Conservation (phyloP, 805 yeast species). For the Saccharomycopsis fermentans region DNA sequence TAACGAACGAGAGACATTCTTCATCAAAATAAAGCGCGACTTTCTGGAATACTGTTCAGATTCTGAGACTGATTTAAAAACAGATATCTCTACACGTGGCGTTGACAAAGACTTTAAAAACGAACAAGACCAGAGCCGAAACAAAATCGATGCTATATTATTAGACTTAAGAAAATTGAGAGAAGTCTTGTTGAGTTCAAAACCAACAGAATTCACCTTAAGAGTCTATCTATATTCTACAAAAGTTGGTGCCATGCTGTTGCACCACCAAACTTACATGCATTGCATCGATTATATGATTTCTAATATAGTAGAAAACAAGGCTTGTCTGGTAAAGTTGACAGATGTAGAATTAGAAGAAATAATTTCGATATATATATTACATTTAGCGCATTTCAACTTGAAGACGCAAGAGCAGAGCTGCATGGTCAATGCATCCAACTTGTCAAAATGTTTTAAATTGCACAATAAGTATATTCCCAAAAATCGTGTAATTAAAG, state of each 20-base stretch:
- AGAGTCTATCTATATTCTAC: conserved; percentile 42
- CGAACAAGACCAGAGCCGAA: not conserved
- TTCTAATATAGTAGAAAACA: conserved; percentile 22
- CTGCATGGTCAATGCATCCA: not conserved
- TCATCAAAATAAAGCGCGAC: conserved; percentile 5
- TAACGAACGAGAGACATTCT: conserved; percentile 13
- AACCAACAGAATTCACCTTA: conserved; percentile 33
- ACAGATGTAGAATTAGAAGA: conserved; percentile 29
- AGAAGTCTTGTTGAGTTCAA: conserved; percentile 38
- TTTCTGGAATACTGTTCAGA: conserved; percentile 9
- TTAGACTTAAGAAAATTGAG: conserved; percentile 41
- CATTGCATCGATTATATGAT: conserved; percentile 37
- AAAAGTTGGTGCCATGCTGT: conserved; percentile 35
- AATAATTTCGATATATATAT: conserved; percentile 30
- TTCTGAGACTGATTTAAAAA: not conserved
- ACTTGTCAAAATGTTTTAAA: conserved; percentile 2
- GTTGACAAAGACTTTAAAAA: not conserved
- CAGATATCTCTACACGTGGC: not conserved
- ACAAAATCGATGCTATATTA: conserved; percentile 24
- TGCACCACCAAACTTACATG: conserved; percentile 47
- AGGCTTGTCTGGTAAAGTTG: not conserved
- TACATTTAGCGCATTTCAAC: conserved; percentile 32
- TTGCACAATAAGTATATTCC: conserved; percentile 5
- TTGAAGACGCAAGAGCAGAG: not conserved
- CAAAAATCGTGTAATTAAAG: not conserved